A percentile compares a stretch with the other conserved stretches of the same genome.
Evolutionary conservation across 495 filamentous ascomycete species (phyloP).

Genomic region (Aspergillus kassunensis): DNA sequence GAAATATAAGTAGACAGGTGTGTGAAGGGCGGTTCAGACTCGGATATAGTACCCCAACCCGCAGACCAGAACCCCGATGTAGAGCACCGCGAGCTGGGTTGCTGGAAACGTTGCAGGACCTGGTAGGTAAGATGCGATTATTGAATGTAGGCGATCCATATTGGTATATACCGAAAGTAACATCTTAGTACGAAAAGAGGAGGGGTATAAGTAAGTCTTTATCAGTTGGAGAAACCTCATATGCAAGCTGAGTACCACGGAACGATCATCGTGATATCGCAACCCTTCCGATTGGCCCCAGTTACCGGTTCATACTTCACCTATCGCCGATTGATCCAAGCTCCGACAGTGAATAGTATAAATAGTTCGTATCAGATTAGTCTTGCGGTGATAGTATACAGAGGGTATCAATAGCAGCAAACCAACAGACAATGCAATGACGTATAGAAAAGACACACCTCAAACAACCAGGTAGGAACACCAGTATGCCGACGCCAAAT

Average conservation of each 20-base stretch:
- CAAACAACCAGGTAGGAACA: no score
- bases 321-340: constrained; percentile 7
- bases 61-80: not conserved
- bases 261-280: constrained; percentile 10
- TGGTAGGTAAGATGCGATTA: no score
- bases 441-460: not conserved
- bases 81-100: not conserved
- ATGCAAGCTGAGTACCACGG: not conserved
- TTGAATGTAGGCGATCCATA: no score
- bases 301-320: constrained; percentile 2
- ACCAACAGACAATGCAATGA: not conserved
- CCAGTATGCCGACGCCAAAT: no score
- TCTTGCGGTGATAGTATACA: constrained; percentile 5
- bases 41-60: constrained; percentile 10
- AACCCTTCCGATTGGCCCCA: constrained; percentile 5
- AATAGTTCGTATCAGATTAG: not conserved
- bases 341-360: not conserved
- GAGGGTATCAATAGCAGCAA: constrained; percentile 16
- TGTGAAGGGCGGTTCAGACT: no score
- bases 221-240: constrained; percentile 2
- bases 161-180: no score
- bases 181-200: no score
- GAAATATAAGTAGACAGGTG: no score
- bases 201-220: not conserved
- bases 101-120: no score